Percentiles rank a stretch among this genome's conserved stretches.
Evolutionary conservation across 2,329 filamentous ascomycete species (phyloP).

Genomic region (Pseudocercospora fijiensis): DNA sequence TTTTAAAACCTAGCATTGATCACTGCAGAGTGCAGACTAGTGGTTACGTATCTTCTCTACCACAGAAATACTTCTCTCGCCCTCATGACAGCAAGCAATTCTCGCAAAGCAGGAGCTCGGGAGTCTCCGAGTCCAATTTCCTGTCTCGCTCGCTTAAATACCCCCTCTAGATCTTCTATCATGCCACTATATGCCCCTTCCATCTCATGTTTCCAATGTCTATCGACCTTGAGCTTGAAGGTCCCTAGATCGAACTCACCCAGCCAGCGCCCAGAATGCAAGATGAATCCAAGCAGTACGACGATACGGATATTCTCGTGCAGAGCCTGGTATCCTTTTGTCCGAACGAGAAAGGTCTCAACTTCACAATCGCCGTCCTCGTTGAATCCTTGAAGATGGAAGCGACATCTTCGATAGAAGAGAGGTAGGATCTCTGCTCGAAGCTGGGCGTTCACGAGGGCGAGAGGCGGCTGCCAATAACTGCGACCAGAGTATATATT

Average conservation of each 20-base stretch:
- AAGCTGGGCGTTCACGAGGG: slow-evolving; percentile 6
- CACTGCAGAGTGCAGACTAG: no score
- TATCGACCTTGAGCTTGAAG: slow-evolving; percentile 16
- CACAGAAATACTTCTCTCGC: slow-evolving; percentile 14
- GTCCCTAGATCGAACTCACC: slow-evolving; percentile 16
- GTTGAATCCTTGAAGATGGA: slow-evolving; percentile 19
- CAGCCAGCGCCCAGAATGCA: slow-evolving; percentile 16
- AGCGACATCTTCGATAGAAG: slow-evolving; percentile 19
- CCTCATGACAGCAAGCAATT: slow-evolving; percentile 14
- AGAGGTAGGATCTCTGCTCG: slow-evolving; percentile 11
- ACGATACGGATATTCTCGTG: slow-evolving; percentile 19
- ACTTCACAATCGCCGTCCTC: slow-evolving; percentile 19
- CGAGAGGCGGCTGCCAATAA: slow-evolving; percentile 14
- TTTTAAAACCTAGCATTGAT: no score
- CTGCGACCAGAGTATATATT: slow-evolving; percentile 6
- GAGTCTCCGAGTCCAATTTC: slow-evolving; percentile 11
- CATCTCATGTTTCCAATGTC: slow-evolving; percentile 20
- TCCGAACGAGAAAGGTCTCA: slow-evolving; percentile 14
- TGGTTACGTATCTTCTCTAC: not conserved
- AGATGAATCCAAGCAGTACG: slow-evolving; percentile 17
- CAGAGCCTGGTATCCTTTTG: slow-evolving; percentile 12
- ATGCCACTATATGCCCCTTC: slow-evolving; percentile 20
- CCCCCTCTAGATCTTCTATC: slow-evolving; percentile 15
- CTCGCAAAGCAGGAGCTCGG: slow-evolving; percentile 10
- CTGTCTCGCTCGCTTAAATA: slow-evolving; percentile 8